Evolutionary conservation across 2,329 filamentous ascomycete genomes (phyloP).

Genomic region (Botrytis porri): DNA sequence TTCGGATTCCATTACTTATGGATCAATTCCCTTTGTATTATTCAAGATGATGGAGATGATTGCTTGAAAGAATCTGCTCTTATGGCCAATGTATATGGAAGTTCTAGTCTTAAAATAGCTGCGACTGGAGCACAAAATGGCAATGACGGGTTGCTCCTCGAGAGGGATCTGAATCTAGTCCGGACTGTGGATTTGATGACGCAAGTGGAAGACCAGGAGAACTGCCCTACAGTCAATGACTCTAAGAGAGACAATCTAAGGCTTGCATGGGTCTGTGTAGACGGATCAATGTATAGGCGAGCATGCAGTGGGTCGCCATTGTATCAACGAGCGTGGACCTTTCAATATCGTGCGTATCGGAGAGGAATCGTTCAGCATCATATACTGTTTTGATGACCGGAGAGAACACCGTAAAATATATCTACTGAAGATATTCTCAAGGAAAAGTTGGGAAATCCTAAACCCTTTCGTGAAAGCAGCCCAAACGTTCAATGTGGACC

Average conservation of each 20-base stretch:
- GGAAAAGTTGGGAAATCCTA: not conserved
- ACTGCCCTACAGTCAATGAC: not conserved
- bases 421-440: not conserved
- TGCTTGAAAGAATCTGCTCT: not conserved
- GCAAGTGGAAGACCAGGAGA: not conserved
- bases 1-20: not conserved
- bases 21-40: not conserved
- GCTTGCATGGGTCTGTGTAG: not conserved
- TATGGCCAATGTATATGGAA: not conserved
- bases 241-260: not conserved
- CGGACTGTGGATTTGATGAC: not conserved
- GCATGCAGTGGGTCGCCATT: not conserved
- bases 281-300: not conserved
- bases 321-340: not conserved
- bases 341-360: not conserved
- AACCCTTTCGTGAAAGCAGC: not conserved
- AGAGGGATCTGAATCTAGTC: not conserved
- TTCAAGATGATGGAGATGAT: not conserved
- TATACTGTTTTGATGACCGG: not conserved
- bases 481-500: not conserved
- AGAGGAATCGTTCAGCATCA: not conserved
- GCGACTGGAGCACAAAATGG: not conserved
- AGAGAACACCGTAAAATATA: not conserved
- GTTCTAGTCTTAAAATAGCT: not conserved
- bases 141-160: not conserved